Evolutionary conservation across 2,329 filamentous ascomycete genomes (phyloP), one percentile per base, ranked within the genome.

Genomic region (Pyrenochaeta sp.): DNA sequence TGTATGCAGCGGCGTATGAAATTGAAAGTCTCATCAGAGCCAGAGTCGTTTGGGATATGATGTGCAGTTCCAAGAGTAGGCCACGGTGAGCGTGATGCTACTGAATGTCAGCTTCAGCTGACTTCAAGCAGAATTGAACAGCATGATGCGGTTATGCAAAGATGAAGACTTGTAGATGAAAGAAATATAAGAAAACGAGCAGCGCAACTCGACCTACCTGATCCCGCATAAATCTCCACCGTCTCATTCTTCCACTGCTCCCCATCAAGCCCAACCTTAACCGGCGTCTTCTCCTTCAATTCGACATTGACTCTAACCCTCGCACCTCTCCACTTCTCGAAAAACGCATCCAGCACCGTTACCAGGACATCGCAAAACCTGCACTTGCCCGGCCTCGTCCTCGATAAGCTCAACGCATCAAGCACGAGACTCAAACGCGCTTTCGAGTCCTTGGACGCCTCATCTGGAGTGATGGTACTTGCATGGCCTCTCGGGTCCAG

Each of bases 1-100:
- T 65, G 53, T 31, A 69, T 64, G 35, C 64, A 63, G 13, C 59
- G 56, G 14, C 63, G 54, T 7, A 64, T 65, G 41, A 69, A 68
- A 27, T 61, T 51, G 46, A 68, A 67, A 1, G 63, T 65, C 8
- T 65, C 63, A 34, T 67, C 65, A 10, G 65, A 68, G 8, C 65
- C 65, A 17, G 65, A 55, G 29, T 64, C 54, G n/a, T 44, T 22
- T 17, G 63, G 63, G 19, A 68, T 64, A 11, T 57, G 58, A 41
- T 60, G 60, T 11, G 63, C 61, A 10, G 48, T 52, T 10, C 65
- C 64, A 7, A 68, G 53, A 7, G 60, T 64, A 20, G 63, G 55
- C 66, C 63, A 68, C 7, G 64, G 63, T 15, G 60, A 37, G 7
- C 61, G 58, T n/a, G 58, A 55, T 38, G 55, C 65, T 68, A 20